Percentiles rank a stretch among this genome's conserved stretches.
phyloP scores from a whole-genome alignment of 129 eudicot genomes.

The Flaveria brownii region DNA sequence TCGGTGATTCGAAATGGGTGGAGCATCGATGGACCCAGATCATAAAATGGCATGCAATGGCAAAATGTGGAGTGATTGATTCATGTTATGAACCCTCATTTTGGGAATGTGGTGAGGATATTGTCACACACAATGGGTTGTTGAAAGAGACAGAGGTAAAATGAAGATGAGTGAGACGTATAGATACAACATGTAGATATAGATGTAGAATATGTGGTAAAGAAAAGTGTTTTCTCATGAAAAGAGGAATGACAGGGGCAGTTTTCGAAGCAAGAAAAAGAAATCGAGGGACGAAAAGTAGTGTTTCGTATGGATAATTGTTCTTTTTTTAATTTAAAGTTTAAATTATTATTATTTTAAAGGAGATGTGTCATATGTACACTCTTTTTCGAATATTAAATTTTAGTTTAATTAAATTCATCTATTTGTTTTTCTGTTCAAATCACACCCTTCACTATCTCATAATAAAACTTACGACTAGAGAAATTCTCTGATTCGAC shows the following conservation, averaged over 20 bases:
- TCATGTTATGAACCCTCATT: conserved; percentile 31
- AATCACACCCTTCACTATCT: too few relatives aligned
- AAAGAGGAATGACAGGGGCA: conserved; percentile 37
- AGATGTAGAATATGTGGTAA: conserved; percentile 20
- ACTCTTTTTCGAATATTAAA: too few relatives aligned
- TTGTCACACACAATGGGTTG: neutral
- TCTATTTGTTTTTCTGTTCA: too few relatives aligned
- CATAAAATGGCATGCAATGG: neutral
- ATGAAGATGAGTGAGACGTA: conserved; percentile 26
- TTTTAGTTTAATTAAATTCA: too few relatives aligned
- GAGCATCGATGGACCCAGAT: too few relatives aligned
- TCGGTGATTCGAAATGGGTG: too few relatives aligned
- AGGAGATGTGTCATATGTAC: too few relatives aligned
- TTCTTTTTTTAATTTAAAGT: too few relatives aligned
- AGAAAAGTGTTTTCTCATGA: conserved; percentile 25
- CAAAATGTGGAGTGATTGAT: neutral
- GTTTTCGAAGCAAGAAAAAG: conserved; percentile 24
- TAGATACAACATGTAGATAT: neutral
- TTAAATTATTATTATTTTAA: too few relatives aligned
- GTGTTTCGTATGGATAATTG: too few relatives aligned
- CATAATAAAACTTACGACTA: too few relatives aligned
- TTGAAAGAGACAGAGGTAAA: conserved; percentile 31
- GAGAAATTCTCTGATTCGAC: too few relatives aligned
- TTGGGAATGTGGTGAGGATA: conserved; percentile 31
- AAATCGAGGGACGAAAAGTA: neutral